phyloP scores from a whole-genome alignment of 768 basidiomycete genomes.

The Panus rudis region DNA sequence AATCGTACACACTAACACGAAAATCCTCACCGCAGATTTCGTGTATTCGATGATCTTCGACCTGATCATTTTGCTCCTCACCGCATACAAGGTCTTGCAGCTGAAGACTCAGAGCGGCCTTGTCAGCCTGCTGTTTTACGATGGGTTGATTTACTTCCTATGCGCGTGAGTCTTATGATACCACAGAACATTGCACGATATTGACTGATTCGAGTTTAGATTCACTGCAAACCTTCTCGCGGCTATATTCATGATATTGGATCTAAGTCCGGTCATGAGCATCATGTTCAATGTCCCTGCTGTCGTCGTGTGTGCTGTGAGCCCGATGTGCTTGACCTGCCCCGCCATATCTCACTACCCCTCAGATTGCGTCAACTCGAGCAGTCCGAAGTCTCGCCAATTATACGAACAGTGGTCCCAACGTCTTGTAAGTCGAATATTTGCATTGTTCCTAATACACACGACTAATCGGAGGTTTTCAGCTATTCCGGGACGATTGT shows the following conservation, averaged over 20 bases:
- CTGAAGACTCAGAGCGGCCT: constrained; percentile 40
- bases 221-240: constrained; percentile 66
- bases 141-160: constrained; percentile 66
- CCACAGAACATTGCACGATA: not conserved
- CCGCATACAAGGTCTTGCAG: constrained; percentile 52
- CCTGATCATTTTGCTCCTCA: constrained; percentile 52
- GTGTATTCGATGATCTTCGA: constrained; percentile 74
- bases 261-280: constrained; percentile 67
- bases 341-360: too few species aligned
- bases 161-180: constrained; percentile 46
- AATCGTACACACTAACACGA: constrained; percentile 53
- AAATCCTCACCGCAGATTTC: constrained; percentile 55
- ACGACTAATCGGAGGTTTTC: too few species aligned
- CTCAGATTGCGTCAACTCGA: constrained; percentile 51
- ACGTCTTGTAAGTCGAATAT: constrained; percentile 22
- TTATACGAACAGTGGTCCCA: constrained; percentile 39
- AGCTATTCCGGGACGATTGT: too few species aligned
- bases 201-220: constrained; percentile 24
- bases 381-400: constrained; percentile 55
- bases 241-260: constrained; percentile 57
- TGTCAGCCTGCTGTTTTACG: constrained; percentile 57
- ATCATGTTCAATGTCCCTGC: constrained; percentile 67
- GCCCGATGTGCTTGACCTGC: too few species aligned
- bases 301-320: constrained; percentile 56
- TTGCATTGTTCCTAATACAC: too few species aligned